Evolutionary conservation across 352 stramenopile genomes (phyloP).

Genomic region (Globisporangium cystogenes): DNA sequence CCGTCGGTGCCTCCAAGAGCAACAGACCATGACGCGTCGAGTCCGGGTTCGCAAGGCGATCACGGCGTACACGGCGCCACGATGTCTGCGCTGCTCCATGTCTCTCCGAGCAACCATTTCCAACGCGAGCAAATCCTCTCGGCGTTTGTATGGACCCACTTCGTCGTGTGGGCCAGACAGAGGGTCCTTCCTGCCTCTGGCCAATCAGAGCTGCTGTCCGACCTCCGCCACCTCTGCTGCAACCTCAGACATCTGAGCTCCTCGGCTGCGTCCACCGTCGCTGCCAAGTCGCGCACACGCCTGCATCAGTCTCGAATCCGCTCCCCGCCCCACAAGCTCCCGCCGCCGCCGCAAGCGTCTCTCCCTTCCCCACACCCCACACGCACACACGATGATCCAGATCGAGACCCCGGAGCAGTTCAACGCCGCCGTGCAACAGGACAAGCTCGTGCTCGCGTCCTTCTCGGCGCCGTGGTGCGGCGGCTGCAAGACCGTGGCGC

Average conservation of each 20-base stretch:
- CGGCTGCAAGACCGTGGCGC: slow-evolving; percentile 57
- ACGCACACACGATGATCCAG: slow-evolving; percentile 22
- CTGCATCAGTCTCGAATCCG: slow-evolving; percentile 11
- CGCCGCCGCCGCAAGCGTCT: slow-evolving; percentile 3
- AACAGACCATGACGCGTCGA: too few species aligned
- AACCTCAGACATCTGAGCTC: not conserved
- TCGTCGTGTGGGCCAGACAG: not conserved
- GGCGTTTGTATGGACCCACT: slow-evolving; percentile 1
- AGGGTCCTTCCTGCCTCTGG: not conserved
- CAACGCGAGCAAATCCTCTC: not conserved
- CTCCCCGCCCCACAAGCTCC: slow-evolving; percentile 1
- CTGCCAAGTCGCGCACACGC: not conserved
- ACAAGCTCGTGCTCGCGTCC: slow-evolving; percentile 38
- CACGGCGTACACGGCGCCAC: not conserved
- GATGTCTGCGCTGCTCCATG: not conserved
- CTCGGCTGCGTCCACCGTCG: not conserved
- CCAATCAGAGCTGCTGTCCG: not conserved
- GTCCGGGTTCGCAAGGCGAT: too few species aligned
- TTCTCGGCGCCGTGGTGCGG: slow-evolving; percentile 68
- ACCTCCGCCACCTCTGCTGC: not conserved
- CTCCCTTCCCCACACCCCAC: not conserved
- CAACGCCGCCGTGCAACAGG: slow-evolving; percentile 21
- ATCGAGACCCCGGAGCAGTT: slow-evolving; percentile 40
- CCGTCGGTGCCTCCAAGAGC: not conserved
- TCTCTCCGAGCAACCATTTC: not conserved